Conservation (phyloP, 176 grass and related monocot species). For the Eragrostis nindensis region DNA sequence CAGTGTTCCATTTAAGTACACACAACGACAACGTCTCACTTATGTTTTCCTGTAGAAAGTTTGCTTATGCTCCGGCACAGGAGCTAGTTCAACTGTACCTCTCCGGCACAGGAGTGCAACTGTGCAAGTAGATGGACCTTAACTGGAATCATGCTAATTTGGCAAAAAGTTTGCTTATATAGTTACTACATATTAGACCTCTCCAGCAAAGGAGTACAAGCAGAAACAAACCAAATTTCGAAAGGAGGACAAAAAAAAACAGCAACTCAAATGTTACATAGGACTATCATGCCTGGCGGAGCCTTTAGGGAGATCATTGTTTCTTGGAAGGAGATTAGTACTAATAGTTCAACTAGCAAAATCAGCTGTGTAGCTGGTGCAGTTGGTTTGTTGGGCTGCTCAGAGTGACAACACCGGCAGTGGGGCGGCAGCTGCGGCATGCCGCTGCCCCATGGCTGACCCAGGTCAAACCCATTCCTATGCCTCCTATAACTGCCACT, state of each 20-base stretch:
- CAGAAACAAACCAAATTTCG: too few relatives aligned
- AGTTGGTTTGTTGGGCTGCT: background rate
- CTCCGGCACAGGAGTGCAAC: background rate
- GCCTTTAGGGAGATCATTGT: background rate
- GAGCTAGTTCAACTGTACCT: too few relatives aligned
- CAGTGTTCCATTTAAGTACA: background rate
- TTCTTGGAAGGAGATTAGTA: background rate
- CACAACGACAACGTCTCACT: background rate
- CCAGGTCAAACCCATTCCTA: constrained; percentile 32
- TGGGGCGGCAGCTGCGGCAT: background rate
- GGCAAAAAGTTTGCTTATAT: too few relatives aligned
- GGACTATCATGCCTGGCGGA: too few relatives aligned
- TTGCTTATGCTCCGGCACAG: background rate
- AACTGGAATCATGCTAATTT: background rate
- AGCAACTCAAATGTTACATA: too few relatives aligned
- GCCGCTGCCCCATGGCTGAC: constrained; percentile 27
- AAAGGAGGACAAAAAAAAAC: too few relatives aligned
- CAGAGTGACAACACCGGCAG: too few relatives aligned
- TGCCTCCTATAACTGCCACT: constrained; percentile 1
- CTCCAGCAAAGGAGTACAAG: too few relatives aligned
- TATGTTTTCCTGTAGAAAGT: background rate
- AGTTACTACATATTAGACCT: too few relatives aligned
- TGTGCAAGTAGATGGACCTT: background rate
- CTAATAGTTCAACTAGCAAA: background rate
- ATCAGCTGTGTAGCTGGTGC: background rate